These are phyloP conservation scores for Populus tremula DNA, from an alignment of 345 rosid genomes.

Conservation along the genomic window DNA sequence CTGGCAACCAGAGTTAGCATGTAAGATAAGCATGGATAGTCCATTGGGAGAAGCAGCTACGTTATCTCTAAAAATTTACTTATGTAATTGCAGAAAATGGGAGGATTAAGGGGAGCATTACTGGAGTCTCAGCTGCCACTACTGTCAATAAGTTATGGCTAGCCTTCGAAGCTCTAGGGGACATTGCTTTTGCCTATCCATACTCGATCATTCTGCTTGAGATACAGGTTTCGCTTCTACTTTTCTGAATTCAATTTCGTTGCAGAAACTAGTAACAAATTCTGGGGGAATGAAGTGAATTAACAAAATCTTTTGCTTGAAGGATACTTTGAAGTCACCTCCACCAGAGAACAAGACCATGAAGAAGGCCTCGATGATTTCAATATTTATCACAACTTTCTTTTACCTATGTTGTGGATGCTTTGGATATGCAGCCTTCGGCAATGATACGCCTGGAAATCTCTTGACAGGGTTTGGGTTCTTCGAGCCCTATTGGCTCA, in stretches of 20 bases:
- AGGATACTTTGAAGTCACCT: slow-evolving; percentile 44
- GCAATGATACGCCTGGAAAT: slow-evolving; percentile 33
- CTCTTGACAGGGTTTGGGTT: slow-evolving; percentile 28
- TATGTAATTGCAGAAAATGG: slow-evolving; percentile 29
- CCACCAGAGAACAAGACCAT: slow-evolving; percentile 41
- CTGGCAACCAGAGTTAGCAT: background rate
- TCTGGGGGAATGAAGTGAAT: background rate
- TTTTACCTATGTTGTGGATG: slow-evolving; percentile 43
- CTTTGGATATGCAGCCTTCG: slow-evolving; percentile 44
- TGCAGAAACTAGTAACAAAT: background rate
- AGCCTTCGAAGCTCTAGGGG: slow-evolving; percentile 54
- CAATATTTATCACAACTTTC: slow-evolving; percentile 30
- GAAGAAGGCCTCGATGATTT: slow-evolving; percentile 32
- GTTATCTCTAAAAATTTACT: background rate
- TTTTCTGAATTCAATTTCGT: background rate
- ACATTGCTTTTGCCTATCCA: slow-evolving; percentile 66
- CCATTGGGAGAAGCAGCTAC: background rate
- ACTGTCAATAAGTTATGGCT: slow-evolving; percentile 40
- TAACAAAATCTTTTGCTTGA: background rate
- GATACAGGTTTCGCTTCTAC: slow-evolving; percentile 45
- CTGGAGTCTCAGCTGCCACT: slow-evolving; percentile 42
- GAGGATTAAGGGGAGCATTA: slow-evolving; percentile 43
- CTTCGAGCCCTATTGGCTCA: slow-evolving; percentile 24
- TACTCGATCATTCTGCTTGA: slow-evolving; percentile 55
- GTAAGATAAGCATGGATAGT: background rate